Evolutionary conservation across 164 flowering plant genomes (phyloP).

Genomic region (Tetracentron sinense): DNA sequence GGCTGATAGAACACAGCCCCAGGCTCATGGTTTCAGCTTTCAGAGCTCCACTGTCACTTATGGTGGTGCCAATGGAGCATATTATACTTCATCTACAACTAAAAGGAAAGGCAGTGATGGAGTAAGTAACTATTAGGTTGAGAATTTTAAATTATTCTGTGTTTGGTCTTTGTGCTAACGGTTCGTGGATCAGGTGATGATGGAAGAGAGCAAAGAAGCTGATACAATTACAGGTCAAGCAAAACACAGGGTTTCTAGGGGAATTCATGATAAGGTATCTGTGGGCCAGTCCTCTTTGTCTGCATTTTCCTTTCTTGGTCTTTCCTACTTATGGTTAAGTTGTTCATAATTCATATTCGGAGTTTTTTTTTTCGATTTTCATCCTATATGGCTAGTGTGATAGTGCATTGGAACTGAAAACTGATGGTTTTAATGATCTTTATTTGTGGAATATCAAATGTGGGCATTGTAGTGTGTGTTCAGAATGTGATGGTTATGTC

Average conservation of each 20-base stretch:
- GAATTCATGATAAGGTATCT: constrained; percentile 67
- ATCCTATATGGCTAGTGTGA: neutral
- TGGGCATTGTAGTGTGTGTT: neutral
- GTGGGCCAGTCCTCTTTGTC: neutral
- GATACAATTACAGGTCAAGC: constrained; percentile 77
- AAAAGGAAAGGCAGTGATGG: constrained; percentile 86
- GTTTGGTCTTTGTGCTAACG: neutral
- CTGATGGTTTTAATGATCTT: neutral
- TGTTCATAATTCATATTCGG: no score
- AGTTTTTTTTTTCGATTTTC: no score
- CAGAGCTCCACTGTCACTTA: constrained; percentile 79
- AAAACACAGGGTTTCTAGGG: constrained; percentile 68
- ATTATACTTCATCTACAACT: constrained; percentile 68
- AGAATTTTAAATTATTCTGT: neutral
- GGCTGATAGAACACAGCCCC: constrained; percentile 26
- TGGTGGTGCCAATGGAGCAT: constrained; percentile 91
- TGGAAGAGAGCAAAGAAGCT: constrained; percentile 84
- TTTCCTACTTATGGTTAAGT: neutral
- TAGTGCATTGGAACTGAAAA: neutral
- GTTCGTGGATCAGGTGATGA: constrained; percentile 35
- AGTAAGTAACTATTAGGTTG: constrained; percentile 31
- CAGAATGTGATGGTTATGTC: constrained; percentile 3
- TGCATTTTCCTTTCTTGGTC: neutral
- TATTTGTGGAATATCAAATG: no score
- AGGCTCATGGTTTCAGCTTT: constrained; percentile 33